Evolutionary conservation across 73 alveolate genomes (phyloP), one percentile per base, ranked within the genome.

Genomic region (Tetrahymena thermophila): DNA sequence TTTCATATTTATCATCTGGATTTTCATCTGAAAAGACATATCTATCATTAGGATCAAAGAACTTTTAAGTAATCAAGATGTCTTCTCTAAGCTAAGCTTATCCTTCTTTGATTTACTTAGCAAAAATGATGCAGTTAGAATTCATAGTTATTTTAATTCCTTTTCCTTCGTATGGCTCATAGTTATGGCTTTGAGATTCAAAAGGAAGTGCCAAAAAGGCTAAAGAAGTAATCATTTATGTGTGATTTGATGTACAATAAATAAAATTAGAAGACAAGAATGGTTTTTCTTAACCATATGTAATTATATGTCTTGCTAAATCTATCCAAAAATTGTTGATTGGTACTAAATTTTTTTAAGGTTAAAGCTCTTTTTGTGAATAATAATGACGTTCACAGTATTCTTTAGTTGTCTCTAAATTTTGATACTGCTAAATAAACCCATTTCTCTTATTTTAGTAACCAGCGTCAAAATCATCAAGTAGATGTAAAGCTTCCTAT

Each of bases 361-460:
- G 35, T 34, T 83, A 37, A 8, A 93, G 95, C 50, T 93, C 55
- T 23, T 58, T 94, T 43, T 55, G 35, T 4, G 95, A 89, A 94
- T 97, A 97, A 93, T 98, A 98, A 71, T 98, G 99, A 34, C 99
- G 98, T 95, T 98, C 99, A 93, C 97, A 95, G 93, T 97, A 98
- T 96, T 98, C 99, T 89, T 96, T 97, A 10, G 99, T 97, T 43
- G 96, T 93, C 50, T 98, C 99, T 25, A 96, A 94, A 50, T 98
- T 98, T 93, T 96, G 85, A 94, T 95, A 97, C 35, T 58, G 43
- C 35, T 95, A 94, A n/a, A 93, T 94, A 85, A 95, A 35, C n/a
- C 97, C 94, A 34, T 40, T 56, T 95, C 96, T 83, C 96, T 93
- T 40, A 17, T 42, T 38, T 44, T 84, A 43, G 44, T 93, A 56